phyloP scores from a whole-genome alignment of 345 rosid species.

The Euclidium syriacum region DNA sequence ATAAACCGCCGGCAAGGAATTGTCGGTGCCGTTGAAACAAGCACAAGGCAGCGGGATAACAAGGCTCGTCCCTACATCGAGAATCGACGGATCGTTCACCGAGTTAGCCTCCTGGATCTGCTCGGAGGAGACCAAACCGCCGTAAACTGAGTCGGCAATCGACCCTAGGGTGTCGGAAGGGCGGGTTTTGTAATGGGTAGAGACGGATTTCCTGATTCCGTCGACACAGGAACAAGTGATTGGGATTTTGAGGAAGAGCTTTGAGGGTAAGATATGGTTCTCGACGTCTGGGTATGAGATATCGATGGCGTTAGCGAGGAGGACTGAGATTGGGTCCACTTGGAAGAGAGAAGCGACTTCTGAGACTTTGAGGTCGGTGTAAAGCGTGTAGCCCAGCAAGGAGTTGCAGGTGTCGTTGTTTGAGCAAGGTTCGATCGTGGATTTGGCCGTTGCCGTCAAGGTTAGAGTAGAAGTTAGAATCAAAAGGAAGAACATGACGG shows the following conservation, averaged over 20 bases:
- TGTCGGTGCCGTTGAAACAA: conserved; percentile 92
- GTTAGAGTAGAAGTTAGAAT: conserved; percentile 30
- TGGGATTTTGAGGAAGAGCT: conserved; percentile 82
- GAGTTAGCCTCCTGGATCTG: conserved; percentile 89
- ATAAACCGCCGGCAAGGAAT: conserved; percentile 79
- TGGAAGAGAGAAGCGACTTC: conserved; percentile 98
- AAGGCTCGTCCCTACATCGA: conserved; percentile 79
- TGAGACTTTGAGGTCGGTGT: conserved; percentile 94
- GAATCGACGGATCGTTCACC: conserved; percentile 66
- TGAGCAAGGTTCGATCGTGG: conserved; percentile 96
- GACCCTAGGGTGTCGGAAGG: conserved; percentile 70
- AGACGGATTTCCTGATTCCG: conserved; percentile 80
- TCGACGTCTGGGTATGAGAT: conserved; percentile 96
- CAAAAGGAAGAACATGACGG: conserved; percentile 11
- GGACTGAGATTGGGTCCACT: conserved; percentile 80
- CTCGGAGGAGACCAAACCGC: conserved; percentile 86
- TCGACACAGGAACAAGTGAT: conserved; percentile 81
- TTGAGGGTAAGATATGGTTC: conserved; percentile 83
- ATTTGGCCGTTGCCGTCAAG: conserved; percentile 44
- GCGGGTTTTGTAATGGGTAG: conserved; percentile 77
- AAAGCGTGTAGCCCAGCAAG: conserved; percentile 86
- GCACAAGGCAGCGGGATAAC: conserved; percentile 87
- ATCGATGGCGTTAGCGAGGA: conserved; percentile 85
- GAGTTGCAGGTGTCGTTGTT: conserved; percentile 84
- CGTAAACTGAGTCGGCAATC: conserved; percentile 64